Evolutionary conservation across 805 yeast genomes (phyloP).

Genomic region (Ogataea polymorpha): DNA sequence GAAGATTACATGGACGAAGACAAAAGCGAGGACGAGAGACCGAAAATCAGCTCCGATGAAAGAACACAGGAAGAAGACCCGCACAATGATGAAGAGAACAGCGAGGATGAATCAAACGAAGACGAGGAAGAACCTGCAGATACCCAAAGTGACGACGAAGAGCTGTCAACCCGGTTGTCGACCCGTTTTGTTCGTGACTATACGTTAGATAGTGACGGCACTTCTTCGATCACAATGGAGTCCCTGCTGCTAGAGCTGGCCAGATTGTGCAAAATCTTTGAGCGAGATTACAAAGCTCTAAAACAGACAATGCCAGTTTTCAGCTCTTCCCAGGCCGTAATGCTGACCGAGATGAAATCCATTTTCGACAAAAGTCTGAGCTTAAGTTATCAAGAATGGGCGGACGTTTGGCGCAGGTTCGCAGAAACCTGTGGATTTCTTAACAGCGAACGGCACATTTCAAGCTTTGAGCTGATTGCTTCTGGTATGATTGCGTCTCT

Average conservation of each 20-base stretch:
- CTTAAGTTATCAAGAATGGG: slow-evolving; percentile 33
- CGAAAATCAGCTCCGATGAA: neutral
- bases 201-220: slow-evolving; percentile 24
- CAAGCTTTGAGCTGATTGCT: slow-evolving; percentile 72
- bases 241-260: slow-evolving; percentile 15
- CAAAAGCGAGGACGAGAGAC: slow-evolving; percentile 8
- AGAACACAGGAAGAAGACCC: neutral
- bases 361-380: slow-evolving; percentile 23
- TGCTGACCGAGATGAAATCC: slow-evolving; percentile 28
- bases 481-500: slow-evolving; percentile 59
- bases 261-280: slow-evolving; percentile 19
- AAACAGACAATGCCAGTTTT: slow-evolving; percentile 15
- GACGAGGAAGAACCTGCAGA: slow-evolving; percentile 11
- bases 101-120: slow-evolving; percentile 18
- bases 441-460: slow-evolving; percentile 33
- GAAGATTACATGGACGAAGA: slow-evolving; percentile 2
- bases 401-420: slow-evolving; percentile 38
- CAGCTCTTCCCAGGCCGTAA: slow-evolving; percentile 25
- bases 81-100: slow-evolving; percentile 7
- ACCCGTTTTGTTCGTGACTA: slow-evolving; percentile 17
- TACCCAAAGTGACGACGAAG: slow-evolving; percentile 13
- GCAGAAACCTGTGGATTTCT: slow-evolving; percentile 33
- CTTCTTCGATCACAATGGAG: slow-evolving; percentile 12
- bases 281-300: slow-evolving; percentile 21
- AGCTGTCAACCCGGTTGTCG: neutral